Evolutionary conservation across 2,329 filamentous ascomycete species (phyloP).

Genomic region (Penicillium decumbens): DNA sequence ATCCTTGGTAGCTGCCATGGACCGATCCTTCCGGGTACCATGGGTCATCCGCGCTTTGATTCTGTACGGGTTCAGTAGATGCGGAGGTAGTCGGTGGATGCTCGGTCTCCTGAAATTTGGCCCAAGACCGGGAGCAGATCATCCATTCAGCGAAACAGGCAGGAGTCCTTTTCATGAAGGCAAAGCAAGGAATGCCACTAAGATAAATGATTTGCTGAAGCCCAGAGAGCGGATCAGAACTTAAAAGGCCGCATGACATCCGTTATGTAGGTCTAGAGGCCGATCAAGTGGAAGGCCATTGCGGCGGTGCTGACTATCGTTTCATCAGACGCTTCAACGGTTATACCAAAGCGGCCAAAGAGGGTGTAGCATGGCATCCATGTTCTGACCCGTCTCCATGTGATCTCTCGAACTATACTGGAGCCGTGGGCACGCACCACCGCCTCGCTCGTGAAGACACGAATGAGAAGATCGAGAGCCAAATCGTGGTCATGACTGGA

Average conservation of each 20-base stretch:
- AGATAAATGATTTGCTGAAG: conserved; percentile 22
- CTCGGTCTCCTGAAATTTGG: neutral
- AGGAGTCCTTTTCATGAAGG: neutral
- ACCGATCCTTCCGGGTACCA: neutral
- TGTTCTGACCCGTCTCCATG: conserved; percentile 10
- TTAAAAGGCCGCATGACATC: conserved; percentile 33
- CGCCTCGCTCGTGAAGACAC: conserved; percentile 4
- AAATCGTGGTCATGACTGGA: conserved; percentile 16
- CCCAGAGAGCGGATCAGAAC: conserved; percentile 33
- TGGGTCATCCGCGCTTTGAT: conserved; percentile 1
- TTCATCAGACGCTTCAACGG: conserved; percentile 16
- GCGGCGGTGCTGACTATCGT: conserved; percentile 21
- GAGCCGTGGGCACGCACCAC: conserved; percentile 7
- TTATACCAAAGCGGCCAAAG: conserved; percentile 16
- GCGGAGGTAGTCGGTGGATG: conserved; percentile 4
- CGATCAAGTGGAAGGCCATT: conserved; percentile 22
- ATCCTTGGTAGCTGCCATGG: neutral
- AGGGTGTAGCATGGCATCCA: conserved; percentile 9
- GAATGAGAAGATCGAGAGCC: conserved; percentile 10
- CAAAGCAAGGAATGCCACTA: neutral
- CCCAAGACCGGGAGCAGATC: conserved; percentile 15
- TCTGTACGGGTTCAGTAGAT: neutral
- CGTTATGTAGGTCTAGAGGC: conserved; percentile 16
- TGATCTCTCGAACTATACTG: conserved; percentile 3
- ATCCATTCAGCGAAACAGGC: conserved; percentile 9